Conservation (phyloP, 208 protist genomes). For the Wallacemonas rigidus region DNA sequence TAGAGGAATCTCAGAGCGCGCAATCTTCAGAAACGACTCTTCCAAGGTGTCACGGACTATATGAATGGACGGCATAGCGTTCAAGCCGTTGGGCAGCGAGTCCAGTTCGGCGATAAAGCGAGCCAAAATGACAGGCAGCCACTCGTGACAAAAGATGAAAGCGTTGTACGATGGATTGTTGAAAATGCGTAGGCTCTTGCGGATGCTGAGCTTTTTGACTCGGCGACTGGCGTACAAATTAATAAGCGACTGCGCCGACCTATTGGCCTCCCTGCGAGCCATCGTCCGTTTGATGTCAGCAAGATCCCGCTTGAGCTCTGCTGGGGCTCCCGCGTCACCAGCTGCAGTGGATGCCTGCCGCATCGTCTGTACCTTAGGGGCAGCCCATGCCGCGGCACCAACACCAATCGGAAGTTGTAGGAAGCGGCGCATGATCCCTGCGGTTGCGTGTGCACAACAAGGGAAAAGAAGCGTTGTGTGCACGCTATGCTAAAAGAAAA, state of each 20-base stretch:
- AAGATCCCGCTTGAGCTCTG: slow-evolving; percentile 29
- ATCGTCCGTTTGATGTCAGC: slow-evolving; percentile 43
- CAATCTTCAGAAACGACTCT: slow-evolving; percentile 66
- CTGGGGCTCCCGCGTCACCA: not conserved
- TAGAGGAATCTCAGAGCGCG: slow-evolving; percentile 72
- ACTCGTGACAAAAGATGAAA: slow-evolving; percentile 79
- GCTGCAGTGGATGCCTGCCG: too few relatives aligned
- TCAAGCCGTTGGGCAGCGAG: slow-evolving; percentile 80
- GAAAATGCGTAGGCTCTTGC: slow-evolving; percentile 49
- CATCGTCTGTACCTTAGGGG: too few relatives aligned
- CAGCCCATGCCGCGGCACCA: not conserved
- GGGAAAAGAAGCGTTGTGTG: too few relatives aligned
- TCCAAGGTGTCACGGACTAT: slow-evolving; percentile 76
- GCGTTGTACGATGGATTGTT: slow-evolving; percentile 38
- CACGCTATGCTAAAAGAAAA: too few relatives aligned
- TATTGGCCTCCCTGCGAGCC: slow-evolving; percentile 58
- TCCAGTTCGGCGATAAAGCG: slow-evolving; percentile 71
- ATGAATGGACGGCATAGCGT: slow-evolving; percentile 81
- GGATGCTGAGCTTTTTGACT: slow-evolving; percentile 61
- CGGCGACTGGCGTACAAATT: slow-evolving; percentile 60
- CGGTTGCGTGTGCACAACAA: too few relatives aligned
- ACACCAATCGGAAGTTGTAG: not conserved
- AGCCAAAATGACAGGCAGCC: slow-evolving; percentile 82
- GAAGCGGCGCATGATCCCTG: not conserved
- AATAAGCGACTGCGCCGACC: slow-evolving; percentile 55